A percentile compares a stretch with the other conserved stretches of the same genome.
Conservation (phyloP, 257 asterid genomes). For the Asclepias syriaca region DNA sequence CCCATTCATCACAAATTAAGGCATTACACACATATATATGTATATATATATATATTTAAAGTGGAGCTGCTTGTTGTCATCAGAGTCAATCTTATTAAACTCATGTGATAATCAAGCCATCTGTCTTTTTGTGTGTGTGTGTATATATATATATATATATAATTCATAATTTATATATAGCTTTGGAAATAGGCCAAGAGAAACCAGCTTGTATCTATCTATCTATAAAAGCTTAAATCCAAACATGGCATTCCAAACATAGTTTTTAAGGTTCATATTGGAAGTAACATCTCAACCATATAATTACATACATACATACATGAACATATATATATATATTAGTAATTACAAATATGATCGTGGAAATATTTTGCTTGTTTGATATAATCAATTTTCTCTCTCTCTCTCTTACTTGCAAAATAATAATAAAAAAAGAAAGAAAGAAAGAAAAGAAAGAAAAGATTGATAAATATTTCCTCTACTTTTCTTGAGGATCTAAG, state of each 20-base stretch:
- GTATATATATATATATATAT: too few relatives aligned
- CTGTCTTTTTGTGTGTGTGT: neutral
- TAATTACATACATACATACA: too few relatives aligned
- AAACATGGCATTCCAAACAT: conserved; percentile 9
- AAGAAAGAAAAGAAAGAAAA: too few relatives aligned
- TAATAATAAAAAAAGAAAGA: neutral
- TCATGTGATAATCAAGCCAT: too few relatives aligned
- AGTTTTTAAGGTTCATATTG: neutral
- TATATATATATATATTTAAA: neutral
- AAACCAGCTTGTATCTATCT: conserved; percentile 9
- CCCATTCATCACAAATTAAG: neutral
- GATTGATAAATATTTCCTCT: neutral
- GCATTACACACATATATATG: too few relatives aligned
- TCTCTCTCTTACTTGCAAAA: neutral
- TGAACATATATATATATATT: neutral
- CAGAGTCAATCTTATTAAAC: neutral
- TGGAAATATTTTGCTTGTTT: neutral
- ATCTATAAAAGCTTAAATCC: neutral
- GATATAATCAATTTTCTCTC: neutral
- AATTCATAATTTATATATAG: neutral
- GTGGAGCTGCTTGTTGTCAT: conserved; percentile 2
- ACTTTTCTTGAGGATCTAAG: conserved; percentile 8
- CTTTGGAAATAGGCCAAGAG: conserved; percentile 11
- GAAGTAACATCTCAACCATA: neutral
- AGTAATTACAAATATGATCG: neutral